Conservation (phyloP, 2,329 filamentous ascomycete species). For the Epichloe festucae region DNA sequence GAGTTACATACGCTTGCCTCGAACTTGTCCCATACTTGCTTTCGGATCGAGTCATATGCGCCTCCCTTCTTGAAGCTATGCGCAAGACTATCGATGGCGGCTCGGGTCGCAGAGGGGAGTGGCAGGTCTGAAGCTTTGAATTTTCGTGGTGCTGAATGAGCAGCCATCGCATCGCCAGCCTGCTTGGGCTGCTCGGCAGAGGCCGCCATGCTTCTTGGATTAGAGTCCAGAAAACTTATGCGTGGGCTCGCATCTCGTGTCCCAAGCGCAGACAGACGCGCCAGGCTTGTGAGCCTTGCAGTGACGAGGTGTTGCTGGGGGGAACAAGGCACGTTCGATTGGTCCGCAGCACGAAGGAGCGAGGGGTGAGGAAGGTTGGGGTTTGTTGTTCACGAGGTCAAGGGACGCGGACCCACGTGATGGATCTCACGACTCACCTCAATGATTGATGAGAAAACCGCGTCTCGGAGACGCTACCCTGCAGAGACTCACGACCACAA, state of each 20-base stretch:
- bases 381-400: not conserved
- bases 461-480: no score
- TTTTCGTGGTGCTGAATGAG: conserved; percentile 25
- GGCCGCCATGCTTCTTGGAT: conserved; percentile 12
- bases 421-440: not conserved
- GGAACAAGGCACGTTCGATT: not conserved
- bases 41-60: conserved; percentile 66
- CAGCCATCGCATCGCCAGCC: conserved; percentile 8
- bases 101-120: conserved; percentile 55
- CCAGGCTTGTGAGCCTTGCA: not conserved
- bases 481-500: no score
- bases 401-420: not conserved
- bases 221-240: not conserved
- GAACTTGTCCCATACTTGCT: conserved; percentile 64
- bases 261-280: not conserved
- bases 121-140: conserved; percentile 66
- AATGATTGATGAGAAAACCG: no score
- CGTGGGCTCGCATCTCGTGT: not conserved
- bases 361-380: not conserved
- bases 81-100: conserved; percentile 61
- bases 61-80: conserved; percentile 79
- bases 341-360: not conserved
- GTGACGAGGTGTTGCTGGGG: not conserved
- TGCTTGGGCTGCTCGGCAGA: conserved; percentile 12
- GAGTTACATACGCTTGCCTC: conserved; percentile 44